Conservation (phyloP, 345 rosid genomes). For the Hevea brasiliensis region DNA sequence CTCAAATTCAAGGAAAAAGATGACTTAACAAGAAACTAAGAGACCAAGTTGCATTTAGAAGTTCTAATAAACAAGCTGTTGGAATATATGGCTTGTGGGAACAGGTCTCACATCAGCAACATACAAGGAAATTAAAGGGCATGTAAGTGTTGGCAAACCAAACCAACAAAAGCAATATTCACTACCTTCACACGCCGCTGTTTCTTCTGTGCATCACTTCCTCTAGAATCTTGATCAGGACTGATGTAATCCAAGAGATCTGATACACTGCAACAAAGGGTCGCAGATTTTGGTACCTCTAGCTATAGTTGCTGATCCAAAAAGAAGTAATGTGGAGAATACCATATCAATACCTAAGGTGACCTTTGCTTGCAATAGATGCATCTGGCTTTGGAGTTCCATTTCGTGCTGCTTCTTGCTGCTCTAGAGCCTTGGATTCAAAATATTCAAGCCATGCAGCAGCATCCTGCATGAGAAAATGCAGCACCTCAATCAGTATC, state of each 20-base stretch:
- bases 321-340: slow-evolving; percentile 45
- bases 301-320: slow-evolving; percentile 7
- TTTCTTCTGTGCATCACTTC: slow-evolving; percentile 46
- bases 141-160: too few relatives aligned
- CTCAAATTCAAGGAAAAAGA: not conserved
- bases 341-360: slow-evolving; percentile 79
- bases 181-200: slow-evolving; percentile 61
- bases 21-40: not conserved
- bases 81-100: too few relatives aligned
- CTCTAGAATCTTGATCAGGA: slow-evolving; percentile 56
- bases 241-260: slow-evolving; percentile 68
- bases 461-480: slow-evolving; percentile 62
- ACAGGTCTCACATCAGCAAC: too few relatives aligned
- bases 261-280: slow-evolving; percentile 55
- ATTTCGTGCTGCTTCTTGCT: slow-evolving; percentile 94
- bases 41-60: not conserved
- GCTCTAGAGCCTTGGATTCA: slow-evolving; percentile 91
- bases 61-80: not conserved
- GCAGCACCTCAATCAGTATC: slow-evolving; percentile 16
- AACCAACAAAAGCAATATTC: not conserved
- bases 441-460: slow-evolving; percentile 99
- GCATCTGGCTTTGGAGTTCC: slow-evolving; percentile 99
- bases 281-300: slow-evolving; percentile 27
- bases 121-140: too few relatives aligned
- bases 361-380: slow-evolving; percentile 98